Evolutionary conservation across 345 rosid species (phyloP).

Genomic region (Pistacia integerrima): DNA sequence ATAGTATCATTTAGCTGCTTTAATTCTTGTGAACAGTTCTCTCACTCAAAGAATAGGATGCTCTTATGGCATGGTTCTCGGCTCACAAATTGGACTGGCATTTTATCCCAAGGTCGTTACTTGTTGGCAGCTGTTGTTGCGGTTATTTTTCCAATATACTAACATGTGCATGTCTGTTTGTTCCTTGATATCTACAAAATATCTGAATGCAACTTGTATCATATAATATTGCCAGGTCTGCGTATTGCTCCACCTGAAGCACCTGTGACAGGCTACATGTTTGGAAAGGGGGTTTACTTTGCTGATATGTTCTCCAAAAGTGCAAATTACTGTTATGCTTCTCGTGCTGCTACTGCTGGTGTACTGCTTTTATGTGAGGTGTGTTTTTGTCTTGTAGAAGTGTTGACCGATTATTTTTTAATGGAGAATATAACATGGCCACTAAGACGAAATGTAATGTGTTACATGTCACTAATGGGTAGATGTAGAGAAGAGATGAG

Average conservation of each 20-base stretch:
- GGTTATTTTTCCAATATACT: conserved; percentile 3
- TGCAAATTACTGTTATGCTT: conserved; percentile 83
- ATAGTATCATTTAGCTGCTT: conserved; percentile 12
- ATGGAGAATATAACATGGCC: neutral
- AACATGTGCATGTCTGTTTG: neutral
- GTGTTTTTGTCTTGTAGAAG: conserved; percentile 7
- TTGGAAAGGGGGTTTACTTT: conserved; percentile 95
- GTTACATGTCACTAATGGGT: neutral
- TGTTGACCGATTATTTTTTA: neutral
- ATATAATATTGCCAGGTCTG: conserved; percentile 55
- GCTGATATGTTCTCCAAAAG: conserved; percentile 99
- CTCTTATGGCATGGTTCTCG: conserved; percentile 96
- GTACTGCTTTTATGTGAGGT: conserved; percentile 94
- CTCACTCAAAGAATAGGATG: conserved; percentile 65
- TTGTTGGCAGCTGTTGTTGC: neutral
- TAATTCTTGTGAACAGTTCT: conserved; percentile 49
- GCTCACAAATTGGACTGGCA: conserved; percentile 96
- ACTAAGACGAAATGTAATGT: neutral
- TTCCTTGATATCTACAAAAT: conserved; percentile 15
- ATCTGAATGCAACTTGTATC: conserved; percentile 23
- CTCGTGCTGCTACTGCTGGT: conserved; percentile 44
- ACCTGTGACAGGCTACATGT: conserved; percentile 88
- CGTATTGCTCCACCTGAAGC: conserved; percentile 98
- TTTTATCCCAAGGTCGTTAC: conserved; percentile 82
- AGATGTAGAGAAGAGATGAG: neutral